Evolutionary conservation across 2,329 filamentous ascomycete genomes (phyloP), one percentile per base, ranked within the genome.

Genomic region (Helotiales sp.): DNA sequence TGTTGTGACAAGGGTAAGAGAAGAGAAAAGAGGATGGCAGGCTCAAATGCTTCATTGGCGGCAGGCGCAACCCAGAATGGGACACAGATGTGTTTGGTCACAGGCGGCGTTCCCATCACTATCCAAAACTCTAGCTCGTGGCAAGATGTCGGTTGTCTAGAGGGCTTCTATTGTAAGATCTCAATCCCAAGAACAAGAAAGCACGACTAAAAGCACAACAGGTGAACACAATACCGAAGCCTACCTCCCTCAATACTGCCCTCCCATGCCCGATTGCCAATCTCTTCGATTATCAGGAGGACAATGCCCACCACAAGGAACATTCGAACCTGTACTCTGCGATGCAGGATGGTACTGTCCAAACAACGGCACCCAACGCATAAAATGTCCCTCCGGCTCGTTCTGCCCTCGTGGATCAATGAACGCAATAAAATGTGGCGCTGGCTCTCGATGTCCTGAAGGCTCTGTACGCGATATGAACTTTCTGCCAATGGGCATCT

Each of bases 381-480:
- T 77, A 3, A 50, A 58, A 9, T 84, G 81, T 52, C 79, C 79
- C 0, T 58, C 70, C 8, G 80, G 80, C 24, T 72, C 73, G 2
- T 84, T 79, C 61, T 84, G 81, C 59, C 80, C 79, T 29, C 74
- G 75, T 0, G 81, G 81, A 5, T 75, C 78, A 4, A 66, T 74
- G 1, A 69, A 73, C 5, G 79, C 81, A 1, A 78, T 76, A 2
- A 76, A 77, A 10, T 84, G 81, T 58, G 68, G 68, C 15, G 50
- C 71, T 2, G 78, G 77, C 0, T 80, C 79, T 30, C 61, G 67
- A 3, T 84, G 81, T 56, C 77, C 76, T 0, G 73, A 72, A 48
- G 76, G 74, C 1, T 76, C 79, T 3, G 63, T 66, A 1, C 74
- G 68, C 46, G 72, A 83, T 55, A 69, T 75, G 6, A 75, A 73